phyloP scores from a whole-genome alignment of 2,329 filamentous ascomycete genomes.

The Fusarium citri region DNA sequence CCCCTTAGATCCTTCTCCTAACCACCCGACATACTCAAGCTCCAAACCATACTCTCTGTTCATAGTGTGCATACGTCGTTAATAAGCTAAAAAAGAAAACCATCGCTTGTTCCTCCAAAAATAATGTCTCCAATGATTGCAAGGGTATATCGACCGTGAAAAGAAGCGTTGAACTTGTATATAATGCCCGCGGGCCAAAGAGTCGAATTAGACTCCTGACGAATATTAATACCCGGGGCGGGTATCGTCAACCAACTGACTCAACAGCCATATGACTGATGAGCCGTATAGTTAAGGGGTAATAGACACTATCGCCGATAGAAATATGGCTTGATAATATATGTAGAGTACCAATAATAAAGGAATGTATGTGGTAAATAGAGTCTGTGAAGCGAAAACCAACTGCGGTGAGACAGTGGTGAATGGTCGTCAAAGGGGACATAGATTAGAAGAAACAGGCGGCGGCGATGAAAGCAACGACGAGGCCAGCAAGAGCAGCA shows the following conservation, averaged over 20 bases:
- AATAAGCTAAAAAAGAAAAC: constrained; percentile 42
- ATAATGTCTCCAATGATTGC: constrained; percentile 39
- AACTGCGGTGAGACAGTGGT: constrained; percentile 32
- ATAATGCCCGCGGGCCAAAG: constrained; percentile 42
- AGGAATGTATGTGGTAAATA: constrained; percentile 37
- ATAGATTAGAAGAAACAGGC: constrained; percentile 59
- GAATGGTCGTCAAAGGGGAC: constrained; percentile 19
- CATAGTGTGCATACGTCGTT: constrained; percentile 46
- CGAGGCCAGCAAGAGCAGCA: constrained; percentile 64
- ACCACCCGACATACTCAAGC: constrained; percentile 26
- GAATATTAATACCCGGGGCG: constrained; percentile 34
- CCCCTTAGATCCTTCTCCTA: constrained; percentile 11
- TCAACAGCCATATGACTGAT: constrained; percentile 3
- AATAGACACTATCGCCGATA: constrained; percentile 53
- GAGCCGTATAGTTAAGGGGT: constrained; percentile 33
- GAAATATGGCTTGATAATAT: constrained; percentile 45
- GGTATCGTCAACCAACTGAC: constrained; percentile 29
- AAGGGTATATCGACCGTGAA: constrained; percentile 50
- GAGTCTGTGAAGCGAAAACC: constrained; percentile 41
- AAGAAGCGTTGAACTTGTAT: constrained; percentile 45
- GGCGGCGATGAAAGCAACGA: constrained; percentile 67
- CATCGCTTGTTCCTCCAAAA: constrained; percentile 44
- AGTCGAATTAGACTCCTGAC: constrained; percentile 19
- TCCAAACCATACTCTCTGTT: constrained; percentile 28
- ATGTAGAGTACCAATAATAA: constrained; percentile 44